These are phyloP conservation scores for Cydonia oblonga DNA, from an alignment of 331 rosid species.

Conservation along the genomic window DNA sequence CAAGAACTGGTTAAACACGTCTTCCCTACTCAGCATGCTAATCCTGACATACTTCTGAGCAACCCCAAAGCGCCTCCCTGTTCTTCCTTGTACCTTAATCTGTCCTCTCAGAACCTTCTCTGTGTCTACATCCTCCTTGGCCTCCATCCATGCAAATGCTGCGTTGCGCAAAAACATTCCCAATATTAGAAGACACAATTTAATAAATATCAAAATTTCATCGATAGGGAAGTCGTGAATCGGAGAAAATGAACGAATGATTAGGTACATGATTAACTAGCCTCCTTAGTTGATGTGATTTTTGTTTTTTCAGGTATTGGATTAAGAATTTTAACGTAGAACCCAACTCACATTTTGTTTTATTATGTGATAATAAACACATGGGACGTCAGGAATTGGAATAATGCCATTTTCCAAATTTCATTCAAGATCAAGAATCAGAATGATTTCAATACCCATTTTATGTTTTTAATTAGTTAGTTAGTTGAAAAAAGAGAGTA, in stretches of 20 bases:
- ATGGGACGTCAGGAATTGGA: too few species aligned
- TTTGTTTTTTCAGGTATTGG: not conserved
- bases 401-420: too few species aligned
- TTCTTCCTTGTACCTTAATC: slow-evolving; percentile 28
- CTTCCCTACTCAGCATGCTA: slow-evolving; percentile 47
- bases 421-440: too few species aligned
- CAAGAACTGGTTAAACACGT: slow-evolving; percentile 34
- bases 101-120: slow-evolving; percentile 28
- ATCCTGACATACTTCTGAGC: slow-evolving; percentile 36
- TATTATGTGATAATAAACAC: not conserved
- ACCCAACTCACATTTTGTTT: not conserved
- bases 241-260: not conserved
- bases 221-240: not conserved
- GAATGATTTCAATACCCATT: too few species aligned
- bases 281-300: not conserved
- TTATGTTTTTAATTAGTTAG: not conserved
- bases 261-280: not conserved
- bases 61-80: slow-evolving; percentile 53
- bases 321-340: too few species aligned
- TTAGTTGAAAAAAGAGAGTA: not conserved
- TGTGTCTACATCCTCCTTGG: slow-evolving; percentile 33
- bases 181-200: not conserved
- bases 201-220: not conserved
- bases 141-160: slow-evolving; percentile 79
- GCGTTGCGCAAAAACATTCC: not conserved